Conservation (phyloP, 768 basidiomycete species). For the Hebeloma cylindrosporum region DNA sequence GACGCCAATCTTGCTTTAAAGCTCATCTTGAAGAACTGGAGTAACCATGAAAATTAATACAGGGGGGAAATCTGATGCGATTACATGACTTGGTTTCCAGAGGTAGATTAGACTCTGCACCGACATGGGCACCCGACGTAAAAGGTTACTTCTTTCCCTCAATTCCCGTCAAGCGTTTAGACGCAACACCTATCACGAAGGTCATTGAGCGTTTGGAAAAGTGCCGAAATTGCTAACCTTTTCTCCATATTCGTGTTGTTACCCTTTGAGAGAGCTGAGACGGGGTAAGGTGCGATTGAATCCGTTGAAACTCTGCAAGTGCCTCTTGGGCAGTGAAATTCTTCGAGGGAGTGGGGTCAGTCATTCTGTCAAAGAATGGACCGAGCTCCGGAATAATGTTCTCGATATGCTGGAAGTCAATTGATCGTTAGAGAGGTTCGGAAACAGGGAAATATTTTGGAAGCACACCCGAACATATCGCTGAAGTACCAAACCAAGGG, state of each 20-base stretch:
- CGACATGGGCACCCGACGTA: no score
- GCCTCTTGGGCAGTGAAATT: conserved; percentile 8
- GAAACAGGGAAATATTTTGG: neutral
- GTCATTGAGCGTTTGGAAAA: no score
- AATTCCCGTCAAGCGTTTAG: no score
- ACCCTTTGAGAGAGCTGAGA: neutral
- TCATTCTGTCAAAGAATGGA: conserved; percentile 14
- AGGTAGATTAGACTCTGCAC: no score
- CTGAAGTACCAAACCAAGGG: conserved; percentile 3
- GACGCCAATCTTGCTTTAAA: no score
- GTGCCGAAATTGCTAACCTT: neutral
- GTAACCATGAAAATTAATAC: no score
- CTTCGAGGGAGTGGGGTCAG: neutral
- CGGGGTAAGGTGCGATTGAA: neutral
- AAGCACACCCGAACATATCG: conserved; percentile 9
- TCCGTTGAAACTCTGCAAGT: conserved; percentile 1
- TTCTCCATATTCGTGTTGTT: neutral
- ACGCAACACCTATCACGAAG: no score
- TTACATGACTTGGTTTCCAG: no score
- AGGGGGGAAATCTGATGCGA: no score
- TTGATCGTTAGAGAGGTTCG: neutral
- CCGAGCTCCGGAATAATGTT: conserved; percentile 12
- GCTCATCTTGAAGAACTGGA: no score
- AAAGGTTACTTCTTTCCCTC: no score
- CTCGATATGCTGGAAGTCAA: conserved; percentile 7